phyloP scores from a whole-genome alignment of 345 rosid species.

The Sapria himalayana region DNA sequence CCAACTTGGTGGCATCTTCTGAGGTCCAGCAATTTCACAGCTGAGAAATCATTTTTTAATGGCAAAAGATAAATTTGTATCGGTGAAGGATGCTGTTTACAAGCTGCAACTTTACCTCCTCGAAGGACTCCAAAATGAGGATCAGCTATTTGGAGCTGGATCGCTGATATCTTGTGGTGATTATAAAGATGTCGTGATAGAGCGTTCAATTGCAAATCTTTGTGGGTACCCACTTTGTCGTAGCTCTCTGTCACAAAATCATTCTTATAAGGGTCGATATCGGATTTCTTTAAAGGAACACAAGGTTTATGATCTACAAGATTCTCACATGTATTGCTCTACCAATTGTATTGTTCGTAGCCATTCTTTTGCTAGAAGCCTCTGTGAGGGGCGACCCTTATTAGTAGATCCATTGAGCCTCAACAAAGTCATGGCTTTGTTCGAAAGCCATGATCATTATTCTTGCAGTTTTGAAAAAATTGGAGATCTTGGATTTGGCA shows the following conservation, averaged over 20 bases:
- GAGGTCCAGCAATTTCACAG: too few species aligned
- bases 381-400: conserved; percentile 34
- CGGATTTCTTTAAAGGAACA: conserved; percentile 55
- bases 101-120: conserved; percentile 45
- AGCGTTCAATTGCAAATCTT: conserved; percentile 31
- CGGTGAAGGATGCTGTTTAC: conserved; percentile 33
- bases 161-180: conserved; percentile 37
- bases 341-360: conserved; percentile 36
- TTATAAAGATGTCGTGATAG: conserved; percentile 53
- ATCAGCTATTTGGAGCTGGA: conserved; percentile 41
- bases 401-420: conserved; percentile 23
- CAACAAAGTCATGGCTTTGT: conserved; percentile 24
- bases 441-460: too few species aligned
- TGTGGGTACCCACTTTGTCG: conserved; percentile 68
- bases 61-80: conserved; percentile 8
- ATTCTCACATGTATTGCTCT: conserved; percentile 49
- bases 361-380: conserved; percentile 24
- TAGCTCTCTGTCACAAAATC: conserved; percentile 24
- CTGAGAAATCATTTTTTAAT: conserved; percentile 12
- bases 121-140: conserved; percentile 31
- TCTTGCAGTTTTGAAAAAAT: conserved; percentile 10
- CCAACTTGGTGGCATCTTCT: too few species aligned
- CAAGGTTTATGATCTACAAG: conserved; percentile 38
- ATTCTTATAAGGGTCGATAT: conserved; percentile 33
- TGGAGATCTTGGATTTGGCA: conserved; percentile 27